Conservation (phyloP, 2,329 filamentous ascomycete genomes). For the Colletotrichum australisinense region DNA sequence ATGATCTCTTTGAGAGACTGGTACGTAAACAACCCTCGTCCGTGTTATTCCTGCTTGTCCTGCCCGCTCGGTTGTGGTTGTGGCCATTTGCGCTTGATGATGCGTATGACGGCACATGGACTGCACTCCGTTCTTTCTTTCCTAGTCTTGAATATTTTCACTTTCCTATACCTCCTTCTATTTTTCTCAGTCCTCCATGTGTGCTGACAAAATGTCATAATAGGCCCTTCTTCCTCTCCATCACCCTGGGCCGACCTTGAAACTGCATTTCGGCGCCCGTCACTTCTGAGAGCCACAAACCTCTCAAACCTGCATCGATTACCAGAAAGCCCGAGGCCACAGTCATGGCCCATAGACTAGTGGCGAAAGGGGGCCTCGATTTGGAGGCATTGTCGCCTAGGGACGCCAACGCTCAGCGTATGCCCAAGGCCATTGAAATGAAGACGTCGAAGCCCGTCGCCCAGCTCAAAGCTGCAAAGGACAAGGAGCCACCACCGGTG, state of each 20-base stretch:
- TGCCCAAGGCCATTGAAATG: conserved; percentile 57
- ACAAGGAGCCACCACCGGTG: conserved; percentile 75
- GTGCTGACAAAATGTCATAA: conserved; percentile 9
- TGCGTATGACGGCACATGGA: not conserved
- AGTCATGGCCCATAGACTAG: conserved; percentile 61
- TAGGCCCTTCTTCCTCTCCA: conserved; percentile 18
- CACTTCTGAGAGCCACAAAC: not conserved
- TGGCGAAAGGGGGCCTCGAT: conserved; percentile 62
- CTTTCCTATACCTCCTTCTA: not conserved
- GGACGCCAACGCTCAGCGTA: conserved; percentile 71
- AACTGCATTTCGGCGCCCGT: not conserved
- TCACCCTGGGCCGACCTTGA: conserved; percentile 8
- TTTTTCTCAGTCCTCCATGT: not conserved
- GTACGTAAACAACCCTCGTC: conserved; percentile 39
- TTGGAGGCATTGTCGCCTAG: conserved; percentile 74
- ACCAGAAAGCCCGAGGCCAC: conserved; percentile 5
- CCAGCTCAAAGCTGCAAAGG: conserved; percentile 67
- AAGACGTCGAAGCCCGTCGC: conserved; percentile 58
- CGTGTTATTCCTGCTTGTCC: not conserved
- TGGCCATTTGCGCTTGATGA: not conserved
- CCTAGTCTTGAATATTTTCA: not conserved
- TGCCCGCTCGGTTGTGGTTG: not conserved
- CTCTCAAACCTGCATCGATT: conserved; percentile 14
- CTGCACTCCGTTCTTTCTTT: not conserved
- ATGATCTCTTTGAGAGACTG: conserved; percentile 42